Base-by-base conservation (phyloP, 1,139 yeast species). In the Kluyveromyces sp. region DNA sequence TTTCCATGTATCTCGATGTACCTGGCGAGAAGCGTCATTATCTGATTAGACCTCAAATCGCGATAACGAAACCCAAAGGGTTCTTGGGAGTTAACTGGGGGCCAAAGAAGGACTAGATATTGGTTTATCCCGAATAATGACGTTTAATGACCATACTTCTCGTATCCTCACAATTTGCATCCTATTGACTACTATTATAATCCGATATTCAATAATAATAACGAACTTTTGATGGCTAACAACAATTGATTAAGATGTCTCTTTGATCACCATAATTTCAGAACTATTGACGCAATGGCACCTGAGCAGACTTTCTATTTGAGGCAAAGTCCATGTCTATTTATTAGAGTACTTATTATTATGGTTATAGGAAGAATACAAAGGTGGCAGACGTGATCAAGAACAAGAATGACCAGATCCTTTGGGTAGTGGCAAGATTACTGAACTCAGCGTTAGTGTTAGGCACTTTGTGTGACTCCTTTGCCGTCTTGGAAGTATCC, bases 61-160 rank as follows among this genome's bases (percentile, higher is more conserved):
- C 48, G 16, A 56, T 55, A 41, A 63, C 63, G 18, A 65, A 67
- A 17, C 56, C 58, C 12, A 60, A 69, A 4, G 89, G 92, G 1
- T 83, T 85, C 58, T 70, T 85, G 51, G 94, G 94, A 13, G 78
- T 85, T 38, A 82, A 79, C 55, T 86, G 95, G 95, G 95, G 95
- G 1, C 83, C 87, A 18, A 81, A 77, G 62, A 76, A 75, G 53
- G 77, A 77, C 42, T 70, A 66, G 43, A 50, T 44, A 43, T 12
- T 19, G 12, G n/a, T n/a, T n/a, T n/a, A 9, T 15, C 18, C 3
- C 13, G 12, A 8, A 9, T 22, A 22, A 22, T 22, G 26, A 22
- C 26, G 8, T 30, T 7, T 15, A 13, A n/a, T 30, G 17, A n/a
- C 17, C 17, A 30, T n/a, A n/a, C 6, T n/a, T 15, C 15, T 12